Conservation (phyloP, 768 basidiomycete species). For the Podaxis carcinomalis region DNA sequence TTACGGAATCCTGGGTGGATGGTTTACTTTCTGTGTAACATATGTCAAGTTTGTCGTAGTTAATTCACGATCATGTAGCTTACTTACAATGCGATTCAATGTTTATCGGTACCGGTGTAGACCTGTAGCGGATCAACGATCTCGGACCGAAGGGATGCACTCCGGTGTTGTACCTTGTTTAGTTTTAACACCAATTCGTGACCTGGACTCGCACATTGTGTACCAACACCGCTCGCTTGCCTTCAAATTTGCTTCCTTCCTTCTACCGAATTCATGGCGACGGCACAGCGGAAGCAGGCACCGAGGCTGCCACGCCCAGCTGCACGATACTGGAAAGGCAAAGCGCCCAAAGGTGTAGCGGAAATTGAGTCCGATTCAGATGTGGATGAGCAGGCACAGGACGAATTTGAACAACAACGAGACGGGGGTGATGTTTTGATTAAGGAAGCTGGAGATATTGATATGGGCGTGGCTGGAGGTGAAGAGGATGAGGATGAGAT, state of each 20-base stretch:
- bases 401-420: slow-evolving; percentile 21
- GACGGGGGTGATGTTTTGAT: slow-evolving; percentile 60
- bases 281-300: slow-evolving; percentile 56
- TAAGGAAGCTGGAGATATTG: slow-evolving; percentile 48
- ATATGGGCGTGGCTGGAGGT: slow-evolving; percentile 24
- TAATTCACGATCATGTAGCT: neutral
- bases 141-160: neutral
- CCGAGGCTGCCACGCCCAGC: slow-evolving; percentile 77
- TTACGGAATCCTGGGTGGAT: neutral
- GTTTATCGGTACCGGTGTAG: neutral
- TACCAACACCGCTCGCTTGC: neutral
- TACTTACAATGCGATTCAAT: neutral
- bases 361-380: slow-evolving; percentile 64
- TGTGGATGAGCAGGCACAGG: slow-evolving; percentile 48
- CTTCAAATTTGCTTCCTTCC: neutral
- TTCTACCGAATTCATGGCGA: slow-evolving; percentile 9
- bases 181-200: neutral
- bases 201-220: neutral
- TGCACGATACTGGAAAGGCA: slow-evolving; percentile 88
- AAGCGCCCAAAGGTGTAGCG: slow-evolving; percentile 72
- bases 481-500: slow-evolving; percentile 43
- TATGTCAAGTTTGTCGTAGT: neutral
- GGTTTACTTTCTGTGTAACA: neutral
- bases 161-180: slow-evolving; percentile 10
- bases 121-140: slow-evolving; percentile 1